phyloP scores from a whole-genome alignment of 768 basidiomycete genomes.

The Fibroporia radiculosa region DNA sequence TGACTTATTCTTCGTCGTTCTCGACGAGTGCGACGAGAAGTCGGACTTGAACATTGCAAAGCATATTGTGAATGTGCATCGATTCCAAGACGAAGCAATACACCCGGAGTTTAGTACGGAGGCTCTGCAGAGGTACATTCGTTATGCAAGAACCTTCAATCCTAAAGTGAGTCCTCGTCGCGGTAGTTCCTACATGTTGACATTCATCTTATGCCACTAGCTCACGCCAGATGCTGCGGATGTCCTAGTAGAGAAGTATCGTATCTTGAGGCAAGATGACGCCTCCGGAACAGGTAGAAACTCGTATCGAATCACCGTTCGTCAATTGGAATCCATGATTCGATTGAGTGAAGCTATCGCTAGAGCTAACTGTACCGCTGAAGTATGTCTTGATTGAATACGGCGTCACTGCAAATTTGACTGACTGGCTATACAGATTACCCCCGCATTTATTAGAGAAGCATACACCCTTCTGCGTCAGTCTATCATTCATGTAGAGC shows the following conservation, averaged over 20 bases:
- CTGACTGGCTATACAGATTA: conserved; percentile 50
- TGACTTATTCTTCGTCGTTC: conserved; percentile 95
- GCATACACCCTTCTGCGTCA: conserved; percentile 90
- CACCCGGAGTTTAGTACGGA: conserved; percentile 97
- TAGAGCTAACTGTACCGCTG: conserved; percentile 90
- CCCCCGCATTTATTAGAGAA: conserved; percentile 89
- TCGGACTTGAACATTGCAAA: conserved; percentile 90
- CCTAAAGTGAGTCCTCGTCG: conserved; percentile 68
- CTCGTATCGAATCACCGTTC: conserved; percentile 95
- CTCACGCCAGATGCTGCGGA: conserved; percentile 90
- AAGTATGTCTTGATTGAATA: conserved; percentile 38
- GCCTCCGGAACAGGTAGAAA: conserved; percentile 81
- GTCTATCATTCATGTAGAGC: conserved; percentile 98
- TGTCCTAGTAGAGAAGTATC: conserved; percentile 91
- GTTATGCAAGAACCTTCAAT: conserved; percentile 95
- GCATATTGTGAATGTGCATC: conserved; percentile 97
- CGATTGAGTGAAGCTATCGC: conserved; percentile 97
- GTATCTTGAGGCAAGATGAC: conserved; percentile 88
- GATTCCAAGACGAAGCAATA: conserved; percentile 91
- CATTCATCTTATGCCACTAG: conserved; percentile 30
- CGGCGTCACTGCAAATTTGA: background rate
- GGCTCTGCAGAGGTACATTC: conserved; percentile 91
- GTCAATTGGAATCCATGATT: conserved; percentile 98
- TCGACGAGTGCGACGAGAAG: conserved; percentile 93
- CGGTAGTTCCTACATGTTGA: background rate